These are phyloP conservation scores for Populus hybrid DNA, from an alignment of 441 rosid species.

Conservation along the genomic window DNA sequence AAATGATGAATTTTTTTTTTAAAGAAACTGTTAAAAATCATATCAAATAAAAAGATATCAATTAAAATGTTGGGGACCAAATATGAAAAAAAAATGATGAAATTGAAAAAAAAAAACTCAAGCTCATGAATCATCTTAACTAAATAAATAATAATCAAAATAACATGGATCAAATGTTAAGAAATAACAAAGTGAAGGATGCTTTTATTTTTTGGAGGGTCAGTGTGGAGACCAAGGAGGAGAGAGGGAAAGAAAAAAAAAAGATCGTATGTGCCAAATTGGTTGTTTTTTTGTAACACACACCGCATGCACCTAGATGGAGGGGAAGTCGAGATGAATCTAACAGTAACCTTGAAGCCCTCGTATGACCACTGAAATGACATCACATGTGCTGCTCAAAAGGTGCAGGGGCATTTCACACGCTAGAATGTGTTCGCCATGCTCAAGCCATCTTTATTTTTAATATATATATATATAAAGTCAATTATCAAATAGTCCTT, in stretches of 20 bases:
- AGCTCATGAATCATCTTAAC: not conserved
- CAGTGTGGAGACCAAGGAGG: not conserved
- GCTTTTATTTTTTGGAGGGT: not conserved
- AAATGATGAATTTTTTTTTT: too few relatives aligned
- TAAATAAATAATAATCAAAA: too few relatives aligned
- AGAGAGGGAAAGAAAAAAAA: not conserved
- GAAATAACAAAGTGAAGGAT: not conserved
- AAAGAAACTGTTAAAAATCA: too few relatives aligned
- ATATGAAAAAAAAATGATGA: too few relatives aligned
- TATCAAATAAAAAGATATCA: not conserved
- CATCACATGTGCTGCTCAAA: too few relatives aligned
- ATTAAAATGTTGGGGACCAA: not conserved
- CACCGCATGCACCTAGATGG: rapidly evolving
- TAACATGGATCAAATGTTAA: too few relatives aligned
- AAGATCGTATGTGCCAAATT: rapidly evolving
- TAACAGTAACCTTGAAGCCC: rapidly evolving
- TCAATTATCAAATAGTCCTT: too few relatives aligned
- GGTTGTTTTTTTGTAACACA: too few relatives aligned
- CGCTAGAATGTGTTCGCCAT: too few relatives aligned
- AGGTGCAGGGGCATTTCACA: too few relatives aligned
- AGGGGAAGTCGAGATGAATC: not conserved
- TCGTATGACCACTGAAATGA: too few relatives aligned
- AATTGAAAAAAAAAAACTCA: too few relatives aligned
- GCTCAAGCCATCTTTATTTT: not conserved
- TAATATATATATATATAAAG: not conserved